phyloP scores from a whole-genome alignment of 176 grass and related monocot genomes.

The Oryza nivara region DNA sequence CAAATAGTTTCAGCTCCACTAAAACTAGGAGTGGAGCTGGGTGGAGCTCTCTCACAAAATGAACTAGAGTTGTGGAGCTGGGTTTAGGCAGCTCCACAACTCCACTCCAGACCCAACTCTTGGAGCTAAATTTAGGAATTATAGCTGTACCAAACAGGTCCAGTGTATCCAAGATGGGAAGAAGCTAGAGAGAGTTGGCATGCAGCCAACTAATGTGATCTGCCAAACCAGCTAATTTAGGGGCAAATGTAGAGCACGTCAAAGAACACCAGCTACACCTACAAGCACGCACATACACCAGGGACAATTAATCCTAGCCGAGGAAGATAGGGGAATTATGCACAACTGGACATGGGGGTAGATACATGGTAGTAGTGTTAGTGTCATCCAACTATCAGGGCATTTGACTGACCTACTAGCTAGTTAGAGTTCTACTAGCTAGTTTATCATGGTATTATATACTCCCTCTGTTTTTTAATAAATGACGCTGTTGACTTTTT shows the following conservation, averaged over 20 bases:
- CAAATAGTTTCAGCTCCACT: too few relatives aligned
- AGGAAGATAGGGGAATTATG: not conserved
- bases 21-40: too few relatives aligned
- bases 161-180: not conserved
- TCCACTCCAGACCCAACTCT: too few relatives aligned
- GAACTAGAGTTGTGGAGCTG: too few relatives aligned
- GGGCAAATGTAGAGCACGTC: not conserved
- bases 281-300: too few relatives aligned
- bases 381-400: constrained; percentile 42
- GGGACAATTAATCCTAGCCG: not conserved
- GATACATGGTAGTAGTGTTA: not conserved
- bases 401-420: not conserved
- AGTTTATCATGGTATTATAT: not conserved
- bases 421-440: not conserved
- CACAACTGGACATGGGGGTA: not conserved
- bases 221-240: not conserved
- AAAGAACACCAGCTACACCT: too few relatives aligned
- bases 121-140: too few relatives aligned
- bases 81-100: too few relatives aligned
- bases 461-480: too few relatives aligned
- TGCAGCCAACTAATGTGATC: constrained; percentile 13
- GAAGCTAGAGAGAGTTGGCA: not conserved
- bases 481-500: too few relatives aligned
- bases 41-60: too few relatives aligned
- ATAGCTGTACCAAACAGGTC: too few relatives aligned